A percentile compares a stretch with the other conserved stretches of the same genome.
Conservation (phyloP, 2,329 filamentous ascomycete genomes). For the Ceratocystiopsis sp. region DNA sequence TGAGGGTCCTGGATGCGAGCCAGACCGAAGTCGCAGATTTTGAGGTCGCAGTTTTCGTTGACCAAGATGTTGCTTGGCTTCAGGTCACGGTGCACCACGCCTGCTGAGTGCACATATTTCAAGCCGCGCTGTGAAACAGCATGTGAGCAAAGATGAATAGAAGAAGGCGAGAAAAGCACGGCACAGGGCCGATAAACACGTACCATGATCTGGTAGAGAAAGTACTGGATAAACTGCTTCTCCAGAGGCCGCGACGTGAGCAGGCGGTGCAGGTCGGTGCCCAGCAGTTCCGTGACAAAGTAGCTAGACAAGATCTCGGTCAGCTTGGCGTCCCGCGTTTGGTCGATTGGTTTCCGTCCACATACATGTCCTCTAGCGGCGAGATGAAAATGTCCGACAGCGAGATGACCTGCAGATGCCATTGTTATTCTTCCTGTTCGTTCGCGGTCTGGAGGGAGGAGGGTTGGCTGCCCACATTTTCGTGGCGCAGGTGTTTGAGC, state of each 20-base stretch:
- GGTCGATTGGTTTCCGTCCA: slow-evolving; percentile 2
- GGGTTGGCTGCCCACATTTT: slow-evolving; percentile 52
- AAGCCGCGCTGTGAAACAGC: slow-evolving; percentile 54
- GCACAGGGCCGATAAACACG: slow-evolving; percentile 15
- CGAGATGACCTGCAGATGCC: slow-evolving; percentile 59
- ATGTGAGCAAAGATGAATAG: slow-evolving; percentile 7
- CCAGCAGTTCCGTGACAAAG: slow-evolving; percentile 93
- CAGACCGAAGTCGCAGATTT: slow-evolving; percentile 97
- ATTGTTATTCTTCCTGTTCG: too few species aligned
- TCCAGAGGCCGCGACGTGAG: slow-evolving; percentile 90
- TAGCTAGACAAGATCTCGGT: slow-evolving; percentile 39
- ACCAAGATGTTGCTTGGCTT: slow-evolving; percentile 99
- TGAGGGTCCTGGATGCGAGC: slow-evolving; percentile 97
- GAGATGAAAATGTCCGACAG: slow-evolving; percentile 99
- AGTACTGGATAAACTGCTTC: slow-evolving; percentile 99
- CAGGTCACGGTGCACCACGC: slow-evolving; percentile 91
- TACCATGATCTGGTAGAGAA: slow-evolving; percentile 97
- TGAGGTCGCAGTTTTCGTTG: slow-evolving; percentile 98
- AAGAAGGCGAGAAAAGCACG: not conserved
- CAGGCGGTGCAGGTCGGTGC: slow-evolving; percentile 88
- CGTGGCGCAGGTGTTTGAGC: slow-evolving; percentile 87
- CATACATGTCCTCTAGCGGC: slow-evolving; percentile 92
- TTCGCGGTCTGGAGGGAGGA: not conserved
- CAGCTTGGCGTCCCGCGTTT: too few species aligned
- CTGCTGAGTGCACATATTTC: slow-evolving; percentile 98